A percentile compares a stretch with the other conserved stretches of the same genome.
These are phyloP conservation scores for Metarhizium album DNA, from an alignment of 2,329 filamentous ascomycete genomes.

Conservation along the genomic window DNA sequence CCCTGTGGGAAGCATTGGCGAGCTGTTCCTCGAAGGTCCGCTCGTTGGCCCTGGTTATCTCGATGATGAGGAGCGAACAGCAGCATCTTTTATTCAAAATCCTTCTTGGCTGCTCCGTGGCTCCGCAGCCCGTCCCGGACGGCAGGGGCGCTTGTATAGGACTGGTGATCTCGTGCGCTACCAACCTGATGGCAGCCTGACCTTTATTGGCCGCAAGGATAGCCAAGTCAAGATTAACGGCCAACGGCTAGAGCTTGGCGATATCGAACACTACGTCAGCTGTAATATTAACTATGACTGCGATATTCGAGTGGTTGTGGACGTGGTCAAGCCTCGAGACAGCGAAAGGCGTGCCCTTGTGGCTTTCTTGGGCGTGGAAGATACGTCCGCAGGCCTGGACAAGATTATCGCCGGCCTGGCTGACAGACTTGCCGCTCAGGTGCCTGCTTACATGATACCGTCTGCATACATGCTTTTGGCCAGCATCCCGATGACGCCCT, in stretches of 20 bases:
- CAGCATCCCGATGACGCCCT: conserved; percentile 9
- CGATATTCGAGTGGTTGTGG: not conserved
- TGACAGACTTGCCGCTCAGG: not conserved
- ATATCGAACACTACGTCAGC: conserved; percentile 8
- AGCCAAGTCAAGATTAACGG: conserved; percentile 12
- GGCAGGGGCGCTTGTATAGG: conserved; percentile 11
- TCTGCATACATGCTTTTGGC: conserved; percentile 7
- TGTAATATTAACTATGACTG: not conserved
- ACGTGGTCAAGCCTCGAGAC: not conserved
- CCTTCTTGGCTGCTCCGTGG: conserved; percentile 1
- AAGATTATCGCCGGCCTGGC: not conserved
- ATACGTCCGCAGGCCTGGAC: not conserved
- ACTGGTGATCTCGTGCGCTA: conserved; percentile 11
- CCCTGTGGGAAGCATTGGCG: conserved; percentile 12
- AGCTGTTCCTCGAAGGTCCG: conserved; percentile 19
- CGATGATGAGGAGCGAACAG: conserved; percentile 22
- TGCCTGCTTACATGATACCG: conserved; percentile 10
- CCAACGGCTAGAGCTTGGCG: conserved; percentile 13
- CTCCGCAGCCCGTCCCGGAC: conserved; percentile 14
- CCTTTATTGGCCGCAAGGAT: conserved; percentile 11
- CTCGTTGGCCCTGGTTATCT: conserved; percentile 36
- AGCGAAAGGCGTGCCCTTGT: not conserved
- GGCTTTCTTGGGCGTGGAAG: not conserved
- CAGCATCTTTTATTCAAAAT: conserved; percentile 13
- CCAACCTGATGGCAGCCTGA: conserved; percentile 4